Evolutionary conservation across 164 flowering plant species (phyloP).

Genomic region (Chloranthus sessilifolius): DNA sequence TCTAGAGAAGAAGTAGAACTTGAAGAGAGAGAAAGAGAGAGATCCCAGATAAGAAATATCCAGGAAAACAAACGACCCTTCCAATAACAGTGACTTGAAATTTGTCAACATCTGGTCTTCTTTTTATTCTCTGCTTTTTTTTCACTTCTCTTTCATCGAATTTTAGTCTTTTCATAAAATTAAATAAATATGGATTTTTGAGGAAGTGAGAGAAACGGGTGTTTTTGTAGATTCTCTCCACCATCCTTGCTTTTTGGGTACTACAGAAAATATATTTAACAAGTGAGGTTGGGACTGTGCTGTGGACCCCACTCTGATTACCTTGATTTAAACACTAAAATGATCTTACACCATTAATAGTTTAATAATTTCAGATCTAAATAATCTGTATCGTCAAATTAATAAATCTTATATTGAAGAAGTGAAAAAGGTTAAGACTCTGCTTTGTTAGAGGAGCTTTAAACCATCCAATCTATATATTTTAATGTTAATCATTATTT

Average conservation of each 20-base stretch:
- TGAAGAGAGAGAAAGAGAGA: slow-evolving; percentile 55
- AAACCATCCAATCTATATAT: too few relatives aligned
- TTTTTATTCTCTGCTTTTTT: slow-evolving; percentile 75
- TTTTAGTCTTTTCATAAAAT: slow-evolving; percentile 6
- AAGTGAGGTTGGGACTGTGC: too few relatives aligned
- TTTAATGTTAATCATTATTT: too few relatives aligned
- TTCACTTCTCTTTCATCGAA: slow-evolving; percentile 26
- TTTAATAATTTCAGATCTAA: too few relatives aligned
- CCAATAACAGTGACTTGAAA: slow-evolving; percentile 90
- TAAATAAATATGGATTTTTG: slow-evolving; percentile 20
- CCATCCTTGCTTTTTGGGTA: slow-evolving; percentile 45
- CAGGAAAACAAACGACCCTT: slow-evolving; percentile 81
- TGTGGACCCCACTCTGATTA: too few relatives aligned
- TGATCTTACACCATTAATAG: too few relatives aligned
- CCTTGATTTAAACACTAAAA: too few relatives aligned
- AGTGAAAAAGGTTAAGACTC: too few relatives aligned
- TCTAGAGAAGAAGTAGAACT: slow-evolving; percentile 20
- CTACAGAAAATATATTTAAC: slow-evolving; percentile 27
- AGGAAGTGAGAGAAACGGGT: slow-evolving; percentile 35
- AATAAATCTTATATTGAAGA: too few relatives aligned
- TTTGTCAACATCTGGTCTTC: slow-evolving; percentile 99
- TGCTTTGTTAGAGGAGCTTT: too few relatives aligned
- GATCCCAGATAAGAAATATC: slow-evolving; percentile 96
- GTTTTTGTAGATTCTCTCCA: slow-evolving; percentile 76
- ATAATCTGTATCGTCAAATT: too few relatives aligned